phyloP scores from a whole-genome alignment of 495 filamentous ascomycete species.

The Lichenothelia convexa region DNA sequence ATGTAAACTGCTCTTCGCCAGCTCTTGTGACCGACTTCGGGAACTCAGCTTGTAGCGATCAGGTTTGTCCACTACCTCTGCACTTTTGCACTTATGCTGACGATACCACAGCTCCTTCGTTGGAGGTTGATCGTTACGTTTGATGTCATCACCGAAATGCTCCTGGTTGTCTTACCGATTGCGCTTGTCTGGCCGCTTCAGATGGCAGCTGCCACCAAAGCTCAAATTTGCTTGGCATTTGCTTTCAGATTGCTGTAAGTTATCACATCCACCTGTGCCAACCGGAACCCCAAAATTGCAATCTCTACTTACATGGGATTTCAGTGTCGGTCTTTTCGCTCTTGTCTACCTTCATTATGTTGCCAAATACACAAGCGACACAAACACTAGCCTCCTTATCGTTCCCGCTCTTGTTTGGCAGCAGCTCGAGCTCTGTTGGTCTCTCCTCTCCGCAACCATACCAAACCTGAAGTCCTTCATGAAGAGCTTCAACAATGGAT shows the following conservation, averaged over 20 bases:
- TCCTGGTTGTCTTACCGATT: constrained; percentile 8
- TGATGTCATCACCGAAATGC: constrained; percentile 9
- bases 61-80: constrained; percentile 4
- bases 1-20: constrained; percentile 6
- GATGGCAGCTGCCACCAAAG: constrained; percentile 5
- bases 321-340: constrained; percentile 7
- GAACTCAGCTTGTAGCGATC: constrained; percentile 4
- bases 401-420: constrained; percentile 8
- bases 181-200: constrained; percentile 12
- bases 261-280: neutral
- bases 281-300: neutral
- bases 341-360: neutral
- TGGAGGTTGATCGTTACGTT: constrained; percentile 10
- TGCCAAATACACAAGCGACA: neutral
- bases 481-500: constrained; percentile 11
- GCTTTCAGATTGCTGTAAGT: constrained; percentile 1
- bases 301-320: too few relatives aligned
- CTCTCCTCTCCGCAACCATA: constrained; percentile 10
- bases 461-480: constrained; percentile 12
- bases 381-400: constrained; percentile 3
- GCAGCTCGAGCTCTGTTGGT: constrained; percentile 10
- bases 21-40: constrained; percentile 2
- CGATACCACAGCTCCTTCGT: constrained; percentile 1
- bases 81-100: neutral
- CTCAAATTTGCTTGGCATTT: neutral